Conservation (phyloP, 2,329 filamentous ascomycete species). For the Diaporthe capsici region DNA sequence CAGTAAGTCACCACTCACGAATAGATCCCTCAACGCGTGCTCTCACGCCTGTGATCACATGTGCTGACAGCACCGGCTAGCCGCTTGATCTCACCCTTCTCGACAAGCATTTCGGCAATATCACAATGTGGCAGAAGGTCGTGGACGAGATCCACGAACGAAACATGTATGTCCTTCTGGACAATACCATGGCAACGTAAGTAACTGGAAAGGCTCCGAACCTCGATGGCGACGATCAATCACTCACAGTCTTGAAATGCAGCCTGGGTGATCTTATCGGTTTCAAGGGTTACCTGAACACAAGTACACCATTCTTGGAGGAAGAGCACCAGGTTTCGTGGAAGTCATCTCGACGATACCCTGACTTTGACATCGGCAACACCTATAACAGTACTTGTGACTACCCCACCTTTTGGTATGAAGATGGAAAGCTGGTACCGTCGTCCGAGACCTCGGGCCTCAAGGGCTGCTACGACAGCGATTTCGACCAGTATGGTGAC, state of each 20-base stretch:
- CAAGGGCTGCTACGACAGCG: conserved; percentile 70
- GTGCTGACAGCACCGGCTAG: conserved; percentile 42
- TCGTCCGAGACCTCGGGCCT: conserved; percentile 60
- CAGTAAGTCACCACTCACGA: conserved; percentile 51
- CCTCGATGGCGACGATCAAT: background rate
- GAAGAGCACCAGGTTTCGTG: conserved; percentile 70
- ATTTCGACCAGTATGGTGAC: conserved; percentile 74
- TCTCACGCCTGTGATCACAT: background rate
- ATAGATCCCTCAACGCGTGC: background rate
- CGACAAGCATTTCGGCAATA: conserved; percentile 73
- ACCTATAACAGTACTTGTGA: conserved; percentile 65
- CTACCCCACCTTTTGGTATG: conserved; percentile 73
- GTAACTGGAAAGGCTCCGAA: conserved; percentile 3
- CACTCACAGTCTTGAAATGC: conserved; percentile 35
- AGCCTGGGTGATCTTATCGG: conserved; percentile 73
- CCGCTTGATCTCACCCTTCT: conserved; percentile 73
- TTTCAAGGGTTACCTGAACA: conserved; percentile 72
- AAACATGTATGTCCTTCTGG: conserved; percentile 76
- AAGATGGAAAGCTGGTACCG: conserved; percentile 66
- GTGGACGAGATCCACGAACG: conserved; percentile 72
- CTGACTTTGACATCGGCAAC: conserved; percentile 69
- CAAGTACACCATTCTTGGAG: conserved; percentile 66
- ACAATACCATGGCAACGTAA: conserved; percentile 74
- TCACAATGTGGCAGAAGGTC: conserved; percentile 69
- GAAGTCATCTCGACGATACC: conserved; percentile 67